Base-by-base conservation (phyloP, 495 filamentous ascomycete genomes). In the Lindgomyces ingoldianus region DNA sequence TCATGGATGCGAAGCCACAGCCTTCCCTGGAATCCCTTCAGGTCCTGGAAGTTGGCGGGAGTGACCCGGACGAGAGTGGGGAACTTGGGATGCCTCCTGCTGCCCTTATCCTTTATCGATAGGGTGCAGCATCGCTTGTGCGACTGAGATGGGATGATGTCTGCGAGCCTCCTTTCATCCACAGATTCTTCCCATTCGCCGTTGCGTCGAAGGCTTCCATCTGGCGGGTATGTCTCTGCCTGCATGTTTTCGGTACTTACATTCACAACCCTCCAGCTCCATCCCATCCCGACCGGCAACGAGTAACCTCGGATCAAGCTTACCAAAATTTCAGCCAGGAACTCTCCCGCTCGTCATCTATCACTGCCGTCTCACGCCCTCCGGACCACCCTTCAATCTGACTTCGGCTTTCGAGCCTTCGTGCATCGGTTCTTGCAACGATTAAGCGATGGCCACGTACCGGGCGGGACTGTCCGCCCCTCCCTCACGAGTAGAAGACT, bases 361-460 rank as follows among this genome's bases (percentile, higher is more conserved):
- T 14, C 33, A 39, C 6, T 14, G 14, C 33, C 33, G 39, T 62
- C 36, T 41, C 48, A 26, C 25, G 22, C 59, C 14, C 29, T 51
- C 46, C 19, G 2, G 9, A 21, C 19, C 25, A 16, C 45, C 30
- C 19, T 33, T 60, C 27, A 47, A 22, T 18, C 44, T 18, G 44
- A 22, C 21, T 8, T 22, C 14, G 14, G 44, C 33, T 39, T 39
- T 14, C 6, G 33, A 14, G 14, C 33, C 33, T 39, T 14, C 14
- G 33, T 39, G 33, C 33, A 39, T 39, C 33, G 33, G 33, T 6
- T 14, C 33, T 39, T 30, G 64, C 49, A 30, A 49, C 57, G 41
- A 61, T 67, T 67, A 39, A 51, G 64, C 57, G 51, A 44, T 51
- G 57, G 64, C 64, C 57, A 67, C 64, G 64, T 67, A 45, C 45